A percentile compares a stretch with the other conserved stretches of the same genome.
phyloP scores from a whole-genome alignment of 78 protist species.

The Cavenderia fasciculata region DNA sequence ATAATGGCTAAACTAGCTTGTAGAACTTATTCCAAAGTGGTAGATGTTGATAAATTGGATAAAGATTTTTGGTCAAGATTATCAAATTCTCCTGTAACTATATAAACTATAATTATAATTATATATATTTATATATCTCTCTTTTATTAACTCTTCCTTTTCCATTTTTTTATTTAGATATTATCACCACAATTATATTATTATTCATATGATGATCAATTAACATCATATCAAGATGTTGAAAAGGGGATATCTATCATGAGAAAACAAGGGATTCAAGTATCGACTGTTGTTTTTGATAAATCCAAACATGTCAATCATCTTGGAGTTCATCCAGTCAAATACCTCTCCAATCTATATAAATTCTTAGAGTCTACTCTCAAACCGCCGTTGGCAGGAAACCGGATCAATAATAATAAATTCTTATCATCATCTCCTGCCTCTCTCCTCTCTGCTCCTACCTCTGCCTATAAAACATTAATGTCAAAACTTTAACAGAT shows the following conservation, averaged over 20 bases:
- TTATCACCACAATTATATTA: conserved; percentile 41
- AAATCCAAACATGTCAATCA: conserved; percentile 26
- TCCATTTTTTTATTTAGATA: neutral
- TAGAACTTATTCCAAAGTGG: neutral
- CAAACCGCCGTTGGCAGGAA: too few relatives aligned
- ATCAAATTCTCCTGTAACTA: conserved; percentile 34
- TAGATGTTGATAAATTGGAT: conserved; percentile 35
- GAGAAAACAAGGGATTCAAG: conserved; percentile 7
- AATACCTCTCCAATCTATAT: conserved; percentile 18
- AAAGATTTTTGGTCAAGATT: conserved; percentile 27
- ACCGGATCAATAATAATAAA: too few relatives aligned
- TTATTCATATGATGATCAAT: conserved; percentile 22
- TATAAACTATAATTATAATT: neutral
- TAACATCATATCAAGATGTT: conserved; percentile 15
- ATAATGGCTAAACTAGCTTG: neutral
- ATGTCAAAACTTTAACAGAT: too few relatives aligned
- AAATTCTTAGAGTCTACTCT: conserved; percentile 27
- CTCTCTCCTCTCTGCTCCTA: too few relatives aligned
- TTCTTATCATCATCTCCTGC: too few relatives aligned
- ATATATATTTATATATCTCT: neutral
- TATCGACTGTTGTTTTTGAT: conserved; percentile 9
- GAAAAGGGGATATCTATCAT: conserved; percentile 25
- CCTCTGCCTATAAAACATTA: too few relatives aligned
- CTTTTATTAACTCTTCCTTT: neutral
- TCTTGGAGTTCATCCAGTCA: conserved; percentile 25